Percentiles rank a stretch among this genome's conserved stretches.
phyloP scores from a whole-genome alignment of 75 land plant genomes.

The Pinus tabuliformis region DNA sequence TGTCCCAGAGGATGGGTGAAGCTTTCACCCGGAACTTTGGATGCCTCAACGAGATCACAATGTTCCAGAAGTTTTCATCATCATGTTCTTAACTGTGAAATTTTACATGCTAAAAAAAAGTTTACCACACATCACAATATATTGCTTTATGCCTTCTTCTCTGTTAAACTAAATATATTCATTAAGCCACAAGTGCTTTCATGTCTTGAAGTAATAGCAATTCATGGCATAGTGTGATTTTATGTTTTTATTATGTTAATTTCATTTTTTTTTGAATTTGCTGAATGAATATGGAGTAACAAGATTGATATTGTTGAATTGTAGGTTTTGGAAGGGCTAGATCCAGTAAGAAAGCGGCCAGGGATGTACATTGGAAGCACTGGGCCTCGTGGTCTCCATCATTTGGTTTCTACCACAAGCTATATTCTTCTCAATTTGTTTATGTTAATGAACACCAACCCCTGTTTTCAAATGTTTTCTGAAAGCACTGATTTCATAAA shows the following conservation, averaged over 20 bases:
- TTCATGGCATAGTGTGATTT: not conserved
- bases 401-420: slow-evolving; percentile 57
- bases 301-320: not conserved
- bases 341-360: slow-evolving; percentile 94
- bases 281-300: not conserved
- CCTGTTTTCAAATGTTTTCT: slow-evolving; percentile 9
- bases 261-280: not conserved
- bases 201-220: not conserved
- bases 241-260: not conserved
- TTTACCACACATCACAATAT: not conserved
- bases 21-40: no score
- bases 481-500: not conserved
- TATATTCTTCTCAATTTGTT: slow-evolving; percentile 2
- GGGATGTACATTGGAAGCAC: slow-evolving; percentile 99
- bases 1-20: no score
- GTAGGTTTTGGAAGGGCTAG: slow-evolving; percentile 93
- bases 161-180: not conserved
- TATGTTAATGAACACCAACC: not conserved
- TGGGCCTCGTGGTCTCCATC: slow-evolving; percentile 94
- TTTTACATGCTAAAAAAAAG: no score
- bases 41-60: no score
- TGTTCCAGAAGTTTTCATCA: no score
- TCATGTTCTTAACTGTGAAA: no score
- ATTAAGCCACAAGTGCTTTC: not conserved
- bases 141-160: not conserved